These are phyloP conservation scores for Mangifera indica DNA, from an alignment of 345 rosid genomes.

Conservation along the genomic window DNA sequence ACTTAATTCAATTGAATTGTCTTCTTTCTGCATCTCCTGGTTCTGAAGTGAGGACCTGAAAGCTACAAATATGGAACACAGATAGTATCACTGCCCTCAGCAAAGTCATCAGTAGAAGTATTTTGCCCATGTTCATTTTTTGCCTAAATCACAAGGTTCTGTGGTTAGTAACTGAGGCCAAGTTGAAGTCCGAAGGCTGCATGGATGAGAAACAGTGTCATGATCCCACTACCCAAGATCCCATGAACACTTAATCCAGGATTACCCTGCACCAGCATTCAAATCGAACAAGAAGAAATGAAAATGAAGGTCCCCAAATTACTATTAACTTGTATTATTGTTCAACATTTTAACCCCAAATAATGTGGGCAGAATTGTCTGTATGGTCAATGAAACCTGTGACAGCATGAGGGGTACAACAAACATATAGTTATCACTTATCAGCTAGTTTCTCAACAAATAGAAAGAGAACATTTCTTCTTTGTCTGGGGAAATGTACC, in stretches of 20 bases:
- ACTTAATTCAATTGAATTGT: too few relatives aligned
- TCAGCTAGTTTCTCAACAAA: too few relatives aligned
- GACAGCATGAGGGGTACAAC: slow-evolving; percentile 84
- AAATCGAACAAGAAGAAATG: background rate
- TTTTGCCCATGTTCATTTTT: too few relatives aligned
- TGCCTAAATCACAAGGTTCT: background rate
- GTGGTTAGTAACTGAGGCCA: slow-evolving; percentile 66
- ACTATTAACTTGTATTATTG: background rate
- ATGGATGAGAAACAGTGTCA: slow-evolving; percentile 78
- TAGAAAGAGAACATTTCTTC: too few relatives aligned
- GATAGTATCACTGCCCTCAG: too few relatives aligned
- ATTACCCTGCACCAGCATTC: slow-evolving; percentile 52
- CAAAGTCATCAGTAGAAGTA: too few relatives aligned
- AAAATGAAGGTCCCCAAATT: background rate
- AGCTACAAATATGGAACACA: background rate
- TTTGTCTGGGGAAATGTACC: slow-evolving; percentile 30
- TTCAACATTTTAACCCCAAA: slow-evolving; percentile 84
- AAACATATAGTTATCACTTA: background rate
- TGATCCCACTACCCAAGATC: slow-evolving; percentile 87
- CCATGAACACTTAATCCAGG: slow-evolving; percentile 86
- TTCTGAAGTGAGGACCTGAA: background rate
- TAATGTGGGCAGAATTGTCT: slow-evolving; percentile 65
- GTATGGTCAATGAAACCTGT: slow-evolving; percentile 74
- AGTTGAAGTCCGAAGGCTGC: slow-evolving; percentile 83
- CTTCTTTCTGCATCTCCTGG: too few relatives aligned